A percentile compares a stretch with the other conserved stretches of the same genome.
Evolutionary conservation across 345 rosid genomes (phyloP).

Genomic region (Populus alba): DNA sequence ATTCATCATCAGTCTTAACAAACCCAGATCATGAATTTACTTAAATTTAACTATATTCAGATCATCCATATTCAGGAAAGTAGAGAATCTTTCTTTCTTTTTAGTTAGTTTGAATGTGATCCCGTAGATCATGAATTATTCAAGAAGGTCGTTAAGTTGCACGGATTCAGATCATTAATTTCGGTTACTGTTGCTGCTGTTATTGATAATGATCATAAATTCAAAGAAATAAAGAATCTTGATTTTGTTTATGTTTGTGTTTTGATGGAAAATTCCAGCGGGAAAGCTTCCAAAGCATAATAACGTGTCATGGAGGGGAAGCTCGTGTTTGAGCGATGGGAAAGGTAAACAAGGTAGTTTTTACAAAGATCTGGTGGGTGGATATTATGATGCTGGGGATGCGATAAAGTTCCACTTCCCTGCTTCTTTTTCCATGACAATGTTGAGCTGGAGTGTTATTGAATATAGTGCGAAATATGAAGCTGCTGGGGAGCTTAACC

Average conservation of each 20-base stretch:
- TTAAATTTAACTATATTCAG: neutral
- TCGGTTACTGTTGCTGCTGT: neutral
- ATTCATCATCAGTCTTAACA: neutral
- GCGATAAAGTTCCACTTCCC: constrained; percentile 94
- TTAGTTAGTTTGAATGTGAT: neutral
- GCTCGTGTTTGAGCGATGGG: constrained; percentile 76
- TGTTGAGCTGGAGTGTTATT: constrained; percentile 98
- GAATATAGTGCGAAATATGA: constrained; percentile 91
- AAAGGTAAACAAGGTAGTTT: constrained; percentile 44
- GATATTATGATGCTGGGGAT: constrained; percentile 94
- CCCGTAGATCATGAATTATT: neutral
- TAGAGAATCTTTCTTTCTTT: neutral
- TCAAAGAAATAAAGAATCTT: neutral
- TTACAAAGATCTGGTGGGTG: constrained; percentile 76
- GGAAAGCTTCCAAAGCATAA: constrained; percentile 88
- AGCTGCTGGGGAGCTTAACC: constrained; percentile 88
- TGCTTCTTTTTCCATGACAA: constrained; percentile 81
- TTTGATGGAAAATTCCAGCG: constrained; percentile 41
- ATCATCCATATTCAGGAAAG: neutral
- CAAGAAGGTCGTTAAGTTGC: neutral
- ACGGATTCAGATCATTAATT: neutral
- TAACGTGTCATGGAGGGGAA: constrained; percentile 95
- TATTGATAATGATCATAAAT: neutral
- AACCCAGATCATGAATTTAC: neutral
- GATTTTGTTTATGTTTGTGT: neutral